These are phyloP conservation scores for Hemileccinum impolitum DNA, from an alignment of 768 basidiomycete genomes.

Conservation along the genomic window DNA sequence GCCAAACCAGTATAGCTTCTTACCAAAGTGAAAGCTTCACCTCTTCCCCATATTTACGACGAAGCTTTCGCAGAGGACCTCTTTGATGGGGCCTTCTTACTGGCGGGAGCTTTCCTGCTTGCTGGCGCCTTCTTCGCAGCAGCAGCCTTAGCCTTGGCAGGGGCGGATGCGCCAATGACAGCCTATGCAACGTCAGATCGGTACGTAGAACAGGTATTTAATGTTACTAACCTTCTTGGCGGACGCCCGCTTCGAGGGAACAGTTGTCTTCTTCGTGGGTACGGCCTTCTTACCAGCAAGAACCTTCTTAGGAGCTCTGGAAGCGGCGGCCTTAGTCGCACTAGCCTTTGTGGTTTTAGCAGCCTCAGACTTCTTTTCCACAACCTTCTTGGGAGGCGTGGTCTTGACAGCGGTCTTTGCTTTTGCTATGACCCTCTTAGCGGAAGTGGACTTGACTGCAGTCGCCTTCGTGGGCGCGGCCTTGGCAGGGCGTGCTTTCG, in stretches of 20 bases:
- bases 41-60: conserved; percentile 8
- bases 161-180: conserved; percentile 46
- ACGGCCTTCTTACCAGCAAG: conserved; percentile 31
- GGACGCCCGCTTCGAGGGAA: conserved; percentile 45
- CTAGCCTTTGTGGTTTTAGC: conserved; percentile 33
- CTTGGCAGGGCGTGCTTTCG: conserved; percentile 27
- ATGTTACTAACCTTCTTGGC: conserved; percentile 57
- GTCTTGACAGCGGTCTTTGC: conserved; percentile 31
- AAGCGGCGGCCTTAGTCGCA: conserved; percentile 11
- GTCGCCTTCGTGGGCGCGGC: conserved; percentile 26
- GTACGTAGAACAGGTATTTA: not conserved
- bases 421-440: conserved; percentile 34
- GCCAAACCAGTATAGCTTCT: not conserved
- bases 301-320: conserved; percentile 32
- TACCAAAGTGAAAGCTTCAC: not conserved
- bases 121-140: conserved; percentile 34
- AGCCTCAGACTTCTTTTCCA: conserved; percentile 31
- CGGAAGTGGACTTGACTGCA: conserved; percentile 19
- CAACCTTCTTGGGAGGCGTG: conserved; percentile 41
- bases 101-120: conserved; percentile 24
- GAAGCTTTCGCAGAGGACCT: conserved; percentile 17
- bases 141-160: conserved; percentile 32
- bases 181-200: conserved; percentile 35
- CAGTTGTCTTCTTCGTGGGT: conserved; percentile 38
- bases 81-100: conserved; percentile 25